A percentile compares a stretch with the other conserved stretches of the same genome.
phyloP scores from a whole-genome alignment of 495 filamentous ascomycete species.

The Penicillium paradoxum region DNA sequence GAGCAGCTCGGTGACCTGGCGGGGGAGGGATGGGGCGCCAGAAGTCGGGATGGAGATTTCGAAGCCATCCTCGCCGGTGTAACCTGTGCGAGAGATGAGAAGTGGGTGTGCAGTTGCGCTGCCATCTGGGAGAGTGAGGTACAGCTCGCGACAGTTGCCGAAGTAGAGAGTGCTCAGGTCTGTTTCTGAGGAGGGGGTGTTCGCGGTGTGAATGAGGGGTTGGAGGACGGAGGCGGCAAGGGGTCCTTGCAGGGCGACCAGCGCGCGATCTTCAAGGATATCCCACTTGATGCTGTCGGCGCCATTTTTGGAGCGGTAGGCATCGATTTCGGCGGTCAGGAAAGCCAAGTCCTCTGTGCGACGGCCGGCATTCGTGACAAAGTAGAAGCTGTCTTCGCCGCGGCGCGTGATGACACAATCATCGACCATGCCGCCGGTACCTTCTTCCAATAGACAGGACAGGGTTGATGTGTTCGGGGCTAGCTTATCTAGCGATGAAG shows the following conservation, averaged over 20 bases:
- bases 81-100: slow-evolving; percentile 81
- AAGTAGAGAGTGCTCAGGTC: slow-evolving; percentile 73
- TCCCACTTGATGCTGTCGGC: slow-evolving; percentile 60
- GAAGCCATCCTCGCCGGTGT: slow-evolving; percentile 97
- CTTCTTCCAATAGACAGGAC: slow-evolving; percentile 70
- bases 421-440: slow-evolving; percentile 86
- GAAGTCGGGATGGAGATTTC: slow-evolving; percentile 76
- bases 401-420: slow-evolving; percentile 84
- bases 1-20: slow-evolving; percentile 54
- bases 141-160: slow-evolving; percentile 60
- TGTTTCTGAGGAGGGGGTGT: slow-evolving; percentile 32
- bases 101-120: slow-evolving; percentile 47
- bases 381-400: slow-evolving; percentile 67
- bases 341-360: slow-evolving; percentile 80
- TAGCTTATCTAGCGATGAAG: slow-evolving; percentile 57
- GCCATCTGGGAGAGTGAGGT: slow-evolving; percentile 46
- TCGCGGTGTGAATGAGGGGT: slow-evolving; percentile 44
- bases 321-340: slow-evolving; percentile 57
- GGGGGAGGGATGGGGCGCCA: slow-evolving; percentile 34
- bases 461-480: slow-evolving; percentile 63
- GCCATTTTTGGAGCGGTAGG: slow-evolving; percentile 43
- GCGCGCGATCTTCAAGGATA: slow-evolving; percentile 59
- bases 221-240: slow-evolving; percentile 60
- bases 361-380: slow-evolving; percentile 95
- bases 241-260: slow-evolving; percentile 87